Evolutionary conservation across 345 rosid species (phyloP).

Genomic region (rapeseed (Brassica napus)): Da-Ae NC_063447.1:12370001-12370500

Average conservation of each 20-base stretch:
- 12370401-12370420: conserved; percentile 47
- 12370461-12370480: conserved; percentile 31
- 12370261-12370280: not conserved
- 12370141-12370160: conserved; percentile 78
- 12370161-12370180: conserved; percentile 81
- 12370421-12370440: conserved; percentile 39
- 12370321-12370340: conserved; percentile 65
- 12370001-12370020: conserved; percentile 49
- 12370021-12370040: conserved; percentile 50
- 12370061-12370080: conserved; percentile 43
- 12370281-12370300: conserved; percentile 25
- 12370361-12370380: conserved; percentile 75
- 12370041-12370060: conserved; percentile 55
- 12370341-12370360: conserved; percentile 70
- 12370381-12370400: conserved; percentile 47
- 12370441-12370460: conserved; percentile 38
- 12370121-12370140: conserved; percentile 71
- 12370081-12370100: conserved; percentile 45
- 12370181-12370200: conserved; percentile 53
- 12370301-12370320: conserved; percentile 68
- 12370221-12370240: conserved; percentile 65
- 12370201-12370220: conserved; percentile 47
- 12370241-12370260: not conserved
- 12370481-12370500: conserved; percentile 22
- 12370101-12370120: conserved; percentile 75